A percentile compares a stretch with the other conserved stretches of the same genome.
Evolutionary conservation across 2,329 filamentous ascomycete genomes (phyloP).

Genomic region (Xylaria sp.): DNA sequence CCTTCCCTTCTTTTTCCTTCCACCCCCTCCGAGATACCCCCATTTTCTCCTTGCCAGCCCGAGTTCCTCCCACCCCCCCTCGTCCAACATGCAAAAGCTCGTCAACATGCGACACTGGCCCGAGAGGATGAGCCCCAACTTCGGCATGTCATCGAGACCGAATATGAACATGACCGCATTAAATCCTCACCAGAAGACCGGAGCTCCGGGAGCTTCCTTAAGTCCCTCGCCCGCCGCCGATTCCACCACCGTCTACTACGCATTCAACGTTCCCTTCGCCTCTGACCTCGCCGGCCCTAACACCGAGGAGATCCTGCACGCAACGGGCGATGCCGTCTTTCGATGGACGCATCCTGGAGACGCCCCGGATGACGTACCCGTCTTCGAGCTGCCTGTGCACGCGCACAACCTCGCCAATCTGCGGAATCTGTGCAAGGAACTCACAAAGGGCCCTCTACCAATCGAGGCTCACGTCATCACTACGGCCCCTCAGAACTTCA

Average conservation of each 20-base stretch:
- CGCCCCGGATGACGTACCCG: slow-evolving; percentile 79
- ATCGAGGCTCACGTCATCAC: slow-evolving; percentile 85
- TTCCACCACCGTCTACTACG: slow-evolving; percentile 81
- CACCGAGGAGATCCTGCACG: slow-evolving; percentile 91
- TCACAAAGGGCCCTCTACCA: slow-evolving; percentile 70
- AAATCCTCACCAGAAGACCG: slow-evolving; percentile 61
- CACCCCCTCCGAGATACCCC: slow-evolving; percentile 21
- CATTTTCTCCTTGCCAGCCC: slow-evolving; percentile 14
- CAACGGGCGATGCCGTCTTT: slow-evolving; percentile 82
- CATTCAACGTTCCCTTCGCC: slow-evolving; percentile 96
- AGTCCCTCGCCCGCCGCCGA: slow-evolving; percentile 73
- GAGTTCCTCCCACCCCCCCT: slow-evolving; percentile 28
- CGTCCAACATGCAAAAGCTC: slow-evolving; percentile 67
- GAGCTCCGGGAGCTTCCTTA: slow-evolving; percentile 54
- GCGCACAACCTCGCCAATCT: slow-evolving; percentile 81
- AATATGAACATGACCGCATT: slow-evolving; percentile 59
- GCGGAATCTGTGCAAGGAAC: slow-evolving; percentile 76
- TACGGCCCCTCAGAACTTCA: slow-evolving; percentile 73
- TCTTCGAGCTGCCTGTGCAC: slow-evolving; percentile 91
- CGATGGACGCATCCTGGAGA: slow-evolving; percentile 93
- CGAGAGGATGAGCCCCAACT: slow-evolving; percentile 70
- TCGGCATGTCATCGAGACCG: slow-evolving; percentile 62
- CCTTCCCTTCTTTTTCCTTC: slow-evolving; percentile 29
- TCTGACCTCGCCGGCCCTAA: slow-evolving; percentile 91
- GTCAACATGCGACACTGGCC: slow-evolving; percentile 74